phyloP scores from a whole-genome alignment of 805 yeast genomes.

The Suhomyces sp. region DNA sequence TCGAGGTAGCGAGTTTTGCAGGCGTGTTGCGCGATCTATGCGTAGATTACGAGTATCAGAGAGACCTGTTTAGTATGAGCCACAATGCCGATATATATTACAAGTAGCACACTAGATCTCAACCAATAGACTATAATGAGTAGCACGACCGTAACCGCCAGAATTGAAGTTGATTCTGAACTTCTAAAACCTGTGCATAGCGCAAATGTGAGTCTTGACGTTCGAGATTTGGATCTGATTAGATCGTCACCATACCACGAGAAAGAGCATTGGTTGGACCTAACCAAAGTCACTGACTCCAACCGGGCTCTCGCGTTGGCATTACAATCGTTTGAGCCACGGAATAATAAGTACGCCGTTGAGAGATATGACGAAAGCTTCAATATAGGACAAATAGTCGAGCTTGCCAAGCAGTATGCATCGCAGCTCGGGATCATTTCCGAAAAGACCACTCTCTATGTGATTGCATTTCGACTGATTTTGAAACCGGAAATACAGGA shows the following conservation, averaged over 20 bases:
- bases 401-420: conserved; percentile 14
- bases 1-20: not conserved
- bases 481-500: conserved; percentile 23
- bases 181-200: conserved; percentile 14
- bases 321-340: conserved; percentile 22
- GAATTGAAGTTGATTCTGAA: conserved; percentile 14
- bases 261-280: conserved; percentile 23
- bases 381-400: conserved; percentile 23
- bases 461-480: conserved; percentile 34
- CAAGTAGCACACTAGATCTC: not conserved
- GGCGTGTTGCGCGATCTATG: not conserved
- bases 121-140: not conserved
- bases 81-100: not conserved
- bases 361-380: conserved; percentile 23
- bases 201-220: conserved; percentile 4
- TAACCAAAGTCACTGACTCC: conserved; percentile 17
- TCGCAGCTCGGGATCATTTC: conserved; percentile 7
- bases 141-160: not conserved
- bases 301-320: conserved; percentile 28
- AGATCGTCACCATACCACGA: conserved; percentile 32
- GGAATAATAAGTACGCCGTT: conserved; percentile 19
- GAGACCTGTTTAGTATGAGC: not conserved
- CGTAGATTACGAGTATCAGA: not conserved
- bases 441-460: conserved; percentile 19
- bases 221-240: conserved; percentile 8